A percentile compares a stretch with the other conserved stretches of the same genome.
These are phyloP conservation scores for Cryomyces minteri DNA, from an alignment of 495 filamentous ascomycete genomes.

Conservation along the genomic window DNA sequence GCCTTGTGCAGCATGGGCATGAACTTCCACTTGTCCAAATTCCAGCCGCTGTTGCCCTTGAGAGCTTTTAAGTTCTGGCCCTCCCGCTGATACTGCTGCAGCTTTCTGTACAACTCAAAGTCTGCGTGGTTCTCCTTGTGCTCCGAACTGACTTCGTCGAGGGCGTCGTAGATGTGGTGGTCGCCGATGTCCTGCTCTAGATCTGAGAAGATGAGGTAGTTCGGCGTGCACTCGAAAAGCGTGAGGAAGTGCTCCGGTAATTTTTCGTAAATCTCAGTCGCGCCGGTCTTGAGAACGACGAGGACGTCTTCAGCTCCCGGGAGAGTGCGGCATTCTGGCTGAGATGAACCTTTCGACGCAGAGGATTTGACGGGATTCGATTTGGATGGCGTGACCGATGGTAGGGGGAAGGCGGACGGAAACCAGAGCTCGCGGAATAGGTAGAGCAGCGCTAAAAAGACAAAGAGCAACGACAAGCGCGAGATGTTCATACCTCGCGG, in stretches of 20 bases:
- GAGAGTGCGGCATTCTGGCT: background rate
- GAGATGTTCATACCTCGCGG: too few relatives aligned
- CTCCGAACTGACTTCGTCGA: slow-evolving; percentile 22
- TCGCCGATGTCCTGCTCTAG: slow-evolving; percentile 29
- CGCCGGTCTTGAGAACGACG: slow-evolving; percentile 19
- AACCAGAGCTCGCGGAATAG: too few relatives aligned
- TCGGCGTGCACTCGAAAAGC: slow-evolving; percentile 31
- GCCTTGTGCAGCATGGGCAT: slow-evolving; percentile 34
- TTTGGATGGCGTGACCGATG: too few relatives aligned
- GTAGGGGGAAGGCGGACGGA: too few relatives aligned
- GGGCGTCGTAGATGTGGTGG: slow-evolving; percentile 29
- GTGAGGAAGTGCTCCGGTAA: slow-evolving; percentile 28
- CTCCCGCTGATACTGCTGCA: slow-evolving; percentile 22
- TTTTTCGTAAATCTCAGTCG: slow-evolving; percentile 16
- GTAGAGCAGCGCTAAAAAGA: too few relatives aligned
- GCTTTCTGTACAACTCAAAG: slow-evolving; percentile 34
- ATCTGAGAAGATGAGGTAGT: slow-evolving; percentile 38
- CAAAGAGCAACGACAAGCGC: too few relatives aligned
- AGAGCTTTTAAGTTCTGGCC: slow-evolving; percentile 25
- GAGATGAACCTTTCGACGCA: too few relatives aligned
- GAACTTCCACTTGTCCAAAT: slow-evolving; percentile 42
- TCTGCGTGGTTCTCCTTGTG: slow-evolving; percentile 23
- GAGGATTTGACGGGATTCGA: too few relatives aligned
- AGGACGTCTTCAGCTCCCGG: slow-evolving; percentile 14
- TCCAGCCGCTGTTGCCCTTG: slow-evolving; percentile 26